These are phyloP conservation scores for Cydonia oblonga DNA, from an alignment of 331 rosid genomes.

Conservation along the genomic window DNA sequence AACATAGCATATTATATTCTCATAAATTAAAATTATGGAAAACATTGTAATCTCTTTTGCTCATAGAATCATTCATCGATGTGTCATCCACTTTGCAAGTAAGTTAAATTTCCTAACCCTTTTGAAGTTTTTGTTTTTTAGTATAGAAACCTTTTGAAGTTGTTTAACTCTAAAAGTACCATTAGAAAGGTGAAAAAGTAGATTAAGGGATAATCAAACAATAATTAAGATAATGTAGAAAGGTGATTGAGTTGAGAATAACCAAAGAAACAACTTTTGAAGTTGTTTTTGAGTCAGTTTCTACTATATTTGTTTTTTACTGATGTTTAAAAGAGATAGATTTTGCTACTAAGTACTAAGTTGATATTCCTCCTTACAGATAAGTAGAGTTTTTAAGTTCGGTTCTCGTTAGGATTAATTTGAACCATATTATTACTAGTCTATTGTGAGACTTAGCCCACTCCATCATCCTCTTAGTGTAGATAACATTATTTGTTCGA, in stretches of 20 bases:
- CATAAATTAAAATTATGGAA: not conserved
- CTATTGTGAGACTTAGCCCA: too few species aligned
- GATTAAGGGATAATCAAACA: not conserved
- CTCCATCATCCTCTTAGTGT: rapidly evolving
- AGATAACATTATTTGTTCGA: too few species aligned
- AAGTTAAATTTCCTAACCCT: not conserved
- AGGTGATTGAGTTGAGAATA: not conserved
- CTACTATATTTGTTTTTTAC: too few species aligned
- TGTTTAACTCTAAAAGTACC: not conserved
- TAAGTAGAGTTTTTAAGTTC: too few species aligned
- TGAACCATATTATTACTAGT: rapidly evolving
- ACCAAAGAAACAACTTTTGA: not conserved
- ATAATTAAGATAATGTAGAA: not conserved
- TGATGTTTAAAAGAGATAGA: not conserved
- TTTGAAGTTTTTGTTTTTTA: not conserved
- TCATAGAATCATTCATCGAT: not conserved
- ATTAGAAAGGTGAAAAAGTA: not conserved
- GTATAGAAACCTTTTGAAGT: not conserved
- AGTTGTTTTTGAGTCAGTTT: not conserved
- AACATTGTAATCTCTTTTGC: not conserved
- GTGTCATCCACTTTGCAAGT: not conserved
- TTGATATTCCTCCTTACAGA: too few species aligned
- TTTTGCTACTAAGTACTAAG: too few species aligned
- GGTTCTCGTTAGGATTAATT: rapidly evolving
- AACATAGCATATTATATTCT: not conserved